Percentiles rank a stretch among this genome's conserved stretches.
Evolutionary conservation across 768 basidiomycete genomes (phyloP).

Genomic region (Mycena alexandri): DNA sequence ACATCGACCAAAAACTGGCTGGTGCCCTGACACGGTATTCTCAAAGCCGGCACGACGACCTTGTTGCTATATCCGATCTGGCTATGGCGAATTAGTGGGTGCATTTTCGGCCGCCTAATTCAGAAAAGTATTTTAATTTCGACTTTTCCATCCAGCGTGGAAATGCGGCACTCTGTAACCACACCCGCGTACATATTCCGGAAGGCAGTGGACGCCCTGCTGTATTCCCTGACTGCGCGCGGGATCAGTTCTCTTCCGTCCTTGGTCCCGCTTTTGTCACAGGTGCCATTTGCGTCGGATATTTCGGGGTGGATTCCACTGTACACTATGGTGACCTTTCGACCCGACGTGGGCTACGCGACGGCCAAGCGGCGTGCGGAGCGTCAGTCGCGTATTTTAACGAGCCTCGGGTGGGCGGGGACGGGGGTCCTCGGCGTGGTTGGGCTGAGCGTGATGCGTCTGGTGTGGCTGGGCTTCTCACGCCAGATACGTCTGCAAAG

Average conservation of each 20-base stretch:
- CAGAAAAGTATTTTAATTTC: slow-evolving; percentile 38
- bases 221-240: slow-evolving; percentile 72
- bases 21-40: slow-evolving; percentile 85
- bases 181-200: slow-evolving; percentile 84
- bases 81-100: slow-evolving; percentile 98
- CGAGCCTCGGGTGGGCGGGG: slow-evolving; percentile 62
- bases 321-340: slow-evolving; percentile 98
- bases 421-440: slow-evolving; percentile 57
- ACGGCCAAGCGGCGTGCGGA: slow-evolving; percentile 78
- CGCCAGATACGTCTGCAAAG: slow-evolving; percentile 42
- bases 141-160: slow-evolving; percentile 72
- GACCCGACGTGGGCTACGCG: slow-evolving; percentile 94
- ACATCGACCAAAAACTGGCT: slow-evolving; percentile 69
- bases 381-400: slow-evolving; percentile 76
- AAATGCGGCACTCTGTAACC: slow-evolving; percentile 95
- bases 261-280: slow-evolving; percentile 61
- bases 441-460: slow-evolving; percentile 57
- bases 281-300: slow-evolving; percentile 68
- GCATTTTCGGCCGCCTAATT: slow-evolving; percentile 41
- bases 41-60: slow-evolving; percentile 85
- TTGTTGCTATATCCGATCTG: slow-evolving; percentile 90
- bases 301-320: slow-evolving; percentile 89
- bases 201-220: slow-evolving; percentile 82
- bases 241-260: slow-evolving; percentile 60
- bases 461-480: slow-evolving; percentile 50